Evolutionary conservation across 148 eudicot genomes (phyloP).

Genomic region (Suaeda aralocaspica): DNA sequence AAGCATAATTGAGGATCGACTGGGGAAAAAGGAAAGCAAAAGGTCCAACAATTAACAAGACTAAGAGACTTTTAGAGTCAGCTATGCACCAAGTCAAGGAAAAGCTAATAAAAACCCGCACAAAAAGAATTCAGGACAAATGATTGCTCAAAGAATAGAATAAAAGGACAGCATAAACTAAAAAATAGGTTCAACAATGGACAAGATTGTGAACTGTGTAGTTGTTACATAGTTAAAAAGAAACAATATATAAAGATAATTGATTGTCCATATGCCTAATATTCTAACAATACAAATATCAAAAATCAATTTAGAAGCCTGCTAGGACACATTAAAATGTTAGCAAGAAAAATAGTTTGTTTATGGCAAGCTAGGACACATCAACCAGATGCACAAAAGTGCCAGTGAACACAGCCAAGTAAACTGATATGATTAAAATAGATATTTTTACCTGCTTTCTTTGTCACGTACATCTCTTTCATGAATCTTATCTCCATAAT

Average conservation of each 20-base stretch:
- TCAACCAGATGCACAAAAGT: neutral
- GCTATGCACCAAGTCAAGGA: neutral
- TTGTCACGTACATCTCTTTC: constrained; percentile 26
- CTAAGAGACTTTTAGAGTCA: neutral
- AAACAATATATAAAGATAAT: neutral
- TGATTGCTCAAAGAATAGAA: neutral
- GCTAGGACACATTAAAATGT: neutral
- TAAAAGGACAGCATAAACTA: neutral
- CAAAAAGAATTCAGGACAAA: neutral
- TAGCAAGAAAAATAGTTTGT: neutral
- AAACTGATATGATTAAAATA: neutral
- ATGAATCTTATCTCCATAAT: constrained; percentile 17
- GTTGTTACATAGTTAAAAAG: too few relatives aligned
- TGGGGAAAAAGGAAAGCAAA: neutral
- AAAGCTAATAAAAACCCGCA: neutral
- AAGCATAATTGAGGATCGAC: neutral
- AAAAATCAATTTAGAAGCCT: neutral
- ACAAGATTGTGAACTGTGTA: neutral
- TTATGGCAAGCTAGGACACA: neutral
- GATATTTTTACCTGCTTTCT: constrained; percentile 30
- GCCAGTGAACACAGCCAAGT: neutral
- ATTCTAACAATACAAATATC: too few relatives aligned
- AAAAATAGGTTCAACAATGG: neutral
- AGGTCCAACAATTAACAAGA: neutral
- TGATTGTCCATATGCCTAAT: neutral